Evolutionary conservation across 2,329 filamentous ascomycete genomes (phyloP), one percentile per base, ranked within the genome.

Genomic region (Lasiodiplodia theobromae): DNA sequence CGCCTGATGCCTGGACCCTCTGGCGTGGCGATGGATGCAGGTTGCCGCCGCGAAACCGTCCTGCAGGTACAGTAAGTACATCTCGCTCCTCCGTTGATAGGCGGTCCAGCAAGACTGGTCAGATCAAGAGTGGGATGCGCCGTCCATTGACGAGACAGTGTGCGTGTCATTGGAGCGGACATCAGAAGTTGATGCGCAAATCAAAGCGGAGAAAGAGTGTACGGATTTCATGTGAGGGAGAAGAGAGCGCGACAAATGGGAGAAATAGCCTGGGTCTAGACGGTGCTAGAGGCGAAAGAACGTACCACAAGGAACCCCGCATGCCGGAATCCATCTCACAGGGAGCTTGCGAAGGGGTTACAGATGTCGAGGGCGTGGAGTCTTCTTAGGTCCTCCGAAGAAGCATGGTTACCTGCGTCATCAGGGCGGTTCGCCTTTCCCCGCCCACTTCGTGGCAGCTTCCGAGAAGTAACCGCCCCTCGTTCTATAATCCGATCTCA

Each of bases 1-100:
- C 31, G 60, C 60, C 60, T 23, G 47, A 10, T 16, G 44, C 51
- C 31, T 34, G 52, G 44, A 52, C 31, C 47, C 25, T 38, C 25
- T 28, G 40, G 12, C 10, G 40, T 14, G 57, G 38, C 57, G 23
- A 49, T 11, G 57, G 31, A 40, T 28, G 18, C 23, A 18, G 23
- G 34, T 14, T n/a, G 54, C 54, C 53, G 31, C 16, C 18, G 28
- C 28, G 58, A 63, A 25, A 18, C 60, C 12, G 10, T 23, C 11
- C 60, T 64, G 47, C 60, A 64, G 60, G 60, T 52, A 64, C 47
- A 64, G 40, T 38, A 16, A 10, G 31, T 47, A 47, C 44, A 21
- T 47, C 18, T 47, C 8, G 58, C 58, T 51, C 28, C 49, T 64
- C 44, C 44, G 47, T 38, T 11, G 31, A 38, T 49, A 23, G 23